Percentiles rank a stretch among this genome's conserved stretches.
These are phyloP conservation scores for Podaxis sp. DNA, from an alignment of 768 basidiomycete genomes.

Conservation along the genomic window DNA sequence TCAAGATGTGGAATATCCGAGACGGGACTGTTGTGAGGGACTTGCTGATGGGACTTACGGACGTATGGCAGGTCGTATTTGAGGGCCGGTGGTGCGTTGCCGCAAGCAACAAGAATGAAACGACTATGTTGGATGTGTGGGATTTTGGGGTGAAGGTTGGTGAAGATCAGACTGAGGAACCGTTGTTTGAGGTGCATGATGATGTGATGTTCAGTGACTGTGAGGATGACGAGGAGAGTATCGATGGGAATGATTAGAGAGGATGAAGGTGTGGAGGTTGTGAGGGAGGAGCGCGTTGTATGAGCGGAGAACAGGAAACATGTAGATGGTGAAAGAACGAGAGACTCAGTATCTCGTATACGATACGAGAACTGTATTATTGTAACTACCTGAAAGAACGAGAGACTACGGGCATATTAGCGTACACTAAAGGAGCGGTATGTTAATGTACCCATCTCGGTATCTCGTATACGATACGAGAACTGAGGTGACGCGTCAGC, in stretches of 20 bases:
- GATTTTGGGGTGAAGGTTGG: slow-evolving; percentile 78
- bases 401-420: too few relatives aligned
- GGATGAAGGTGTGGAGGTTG: not conserved
- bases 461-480: too few relatives aligned
- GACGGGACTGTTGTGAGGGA: slow-evolving; percentile 87
- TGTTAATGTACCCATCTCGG: too few relatives aligned
- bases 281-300: slow-evolving; percentile 9
- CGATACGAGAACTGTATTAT: too few relatives aligned
- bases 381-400: too few relatives aligned
- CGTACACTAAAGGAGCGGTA: too few relatives aligned
- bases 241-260: slow-evolving; percentile 30
- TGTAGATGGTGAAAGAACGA: not conserved
- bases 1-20: slow-evolving; percentile 97
- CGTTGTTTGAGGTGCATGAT: slow-evolving; percentile 68
- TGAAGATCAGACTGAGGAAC: slow-evolving; percentile 81
- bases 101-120: slow-evolving; percentile 79
- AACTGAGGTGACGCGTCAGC: too few relatives aligned
- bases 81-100: slow-evolving; percentile 94
- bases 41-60: slow-evolving; percentile 85
- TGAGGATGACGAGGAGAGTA: slow-evolving; percentile 46
- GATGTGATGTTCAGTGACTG: slow-evolving; percentile 53
- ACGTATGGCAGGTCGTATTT: slow-evolving; percentile 98
- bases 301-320: slow-evolving; percentile 21
- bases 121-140: slow-evolving; percentile 86
- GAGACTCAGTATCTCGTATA: too few relatives aligned